These are phyloP conservation scores for Polymyxa betae DNA, from an alignment of 208 protist species.

Conservation along the genomic window DNA sequence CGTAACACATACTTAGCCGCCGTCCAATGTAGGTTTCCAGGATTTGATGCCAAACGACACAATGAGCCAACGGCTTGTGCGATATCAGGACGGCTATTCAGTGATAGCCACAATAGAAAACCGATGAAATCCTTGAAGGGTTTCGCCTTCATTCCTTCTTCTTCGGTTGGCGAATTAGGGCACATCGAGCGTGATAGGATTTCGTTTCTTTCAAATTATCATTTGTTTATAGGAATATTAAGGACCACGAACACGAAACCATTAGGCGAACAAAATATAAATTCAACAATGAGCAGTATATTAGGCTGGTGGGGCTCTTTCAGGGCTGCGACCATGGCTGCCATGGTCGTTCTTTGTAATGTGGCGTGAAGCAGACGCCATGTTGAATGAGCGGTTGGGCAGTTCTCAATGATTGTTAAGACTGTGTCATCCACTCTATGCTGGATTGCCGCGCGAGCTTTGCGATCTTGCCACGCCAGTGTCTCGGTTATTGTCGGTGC, in stretches of 20 bases:
- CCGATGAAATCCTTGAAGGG: neutral
- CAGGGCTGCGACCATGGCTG: no score
- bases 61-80: neutral
- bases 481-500: neutral
- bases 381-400: neutral
- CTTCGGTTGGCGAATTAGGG: neutral
- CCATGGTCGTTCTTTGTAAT: neutral
- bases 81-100: neutral
- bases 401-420: neutral
- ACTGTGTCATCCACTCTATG: neutral
- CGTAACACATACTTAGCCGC: neutral
- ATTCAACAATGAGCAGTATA: no score
- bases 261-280: no score
- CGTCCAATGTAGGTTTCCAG: neutral
- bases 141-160: neutral
- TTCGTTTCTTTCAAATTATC: no score
- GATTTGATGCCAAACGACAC: neutral
- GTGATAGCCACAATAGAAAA: neutral
- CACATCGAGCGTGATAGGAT: no score
- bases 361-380: neutral
- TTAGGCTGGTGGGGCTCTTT: no score
- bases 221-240: no score
- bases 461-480: neutral
- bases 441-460: neutral
- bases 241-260: no score